Evolutionary conservation across 176 grass and related monocot genomes (phyloP), one percentile per base, ranked within the genome.

Genomic region (Thinopyrum elongatum): DNA sequence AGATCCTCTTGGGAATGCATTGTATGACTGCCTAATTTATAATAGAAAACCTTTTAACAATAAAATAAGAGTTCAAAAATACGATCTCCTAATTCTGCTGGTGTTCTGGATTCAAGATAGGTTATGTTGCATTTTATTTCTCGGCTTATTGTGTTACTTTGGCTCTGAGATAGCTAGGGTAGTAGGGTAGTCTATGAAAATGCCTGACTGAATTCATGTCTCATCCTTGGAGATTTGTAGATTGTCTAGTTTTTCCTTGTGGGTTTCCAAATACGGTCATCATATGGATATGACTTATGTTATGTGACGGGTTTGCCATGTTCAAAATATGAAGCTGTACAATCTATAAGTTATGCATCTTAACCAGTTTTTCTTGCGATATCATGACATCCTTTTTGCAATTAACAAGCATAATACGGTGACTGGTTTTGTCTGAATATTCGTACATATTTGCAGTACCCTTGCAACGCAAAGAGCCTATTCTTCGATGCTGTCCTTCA

Each of bases 401-500:
- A 36, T 29, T 47, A 12, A 58, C 66, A 13, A 71, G 21, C 27
- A 47, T 60, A 79, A 76, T 29, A 47, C 2, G 0, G 25, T 74
- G 6, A 74, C 14, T 81, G 4, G 14, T 63, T 62, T 68, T 85
- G 5, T 70, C 25, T 78, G 49, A 82, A 33, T 16, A 12, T 64
- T 27, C 3, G 22, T 27, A 53, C 23, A 41, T 70, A 31, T 55
- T 66, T 83, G 72, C 88, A 95, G 97, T 68, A 91, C 88, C 21
- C 5, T 86, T 78, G 70, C 63, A 62, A 80, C 77, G 0, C 92
- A 92, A 77, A 92, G 88, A 84, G 83, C 47, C 12, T 98, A 92
- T 92, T 95, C 90, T 57, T 92, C 97, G 7, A 98, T 98, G 92
- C 14, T 98, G 63, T 95, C 97, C 12, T 98, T 98, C 79, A 95